Percentiles rank a stretch among this genome's conserved stretches.
Conservation (phyloP, 1,139 yeast genomes). For the Arxiozyma bovina region DNA sequence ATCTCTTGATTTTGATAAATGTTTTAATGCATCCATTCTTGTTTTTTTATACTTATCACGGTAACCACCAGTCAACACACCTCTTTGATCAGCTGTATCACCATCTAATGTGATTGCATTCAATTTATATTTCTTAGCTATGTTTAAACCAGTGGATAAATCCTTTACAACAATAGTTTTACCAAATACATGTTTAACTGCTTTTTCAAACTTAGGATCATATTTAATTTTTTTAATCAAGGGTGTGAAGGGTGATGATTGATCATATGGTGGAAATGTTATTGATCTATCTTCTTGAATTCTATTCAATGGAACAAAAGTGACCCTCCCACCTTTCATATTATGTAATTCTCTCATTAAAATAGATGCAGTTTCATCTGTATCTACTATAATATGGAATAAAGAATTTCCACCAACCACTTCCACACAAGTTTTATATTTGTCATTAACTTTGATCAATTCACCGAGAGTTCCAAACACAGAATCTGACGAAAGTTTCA, state of each 20-base stretch:
- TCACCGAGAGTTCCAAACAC: conserved; percentile 86
- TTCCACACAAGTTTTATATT: conserved; percentile 79
- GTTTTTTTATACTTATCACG: conserved; percentile 53
- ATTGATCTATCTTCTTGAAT: conserved; percentile 55
- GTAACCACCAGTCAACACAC: conserved; percentile 86
- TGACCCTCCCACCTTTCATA: conserved; percentile 70
- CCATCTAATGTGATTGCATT: conserved; percentile 88
- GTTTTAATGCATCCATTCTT: conserved; percentile 60
- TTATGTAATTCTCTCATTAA: conserved; percentile 71
- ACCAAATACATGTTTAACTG: conserved; percentile 74
- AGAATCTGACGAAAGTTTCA: conserved; percentile 43
- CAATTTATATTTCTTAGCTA: conserved; percentile 53
- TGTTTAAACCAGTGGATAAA: conserved; percentile 57
- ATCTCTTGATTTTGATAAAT: conserved; percentile 43
- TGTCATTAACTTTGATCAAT: conserved; percentile 68
- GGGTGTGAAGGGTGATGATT: conserved; percentile 47
- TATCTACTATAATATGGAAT: conserved; percentile 84
- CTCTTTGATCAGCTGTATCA: conserved; percentile 74
- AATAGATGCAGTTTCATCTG: conserved; percentile 71
- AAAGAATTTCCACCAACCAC: conserved; percentile 81
- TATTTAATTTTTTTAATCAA: conserved; percentile 62
- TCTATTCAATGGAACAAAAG: conserved; percentile 83
- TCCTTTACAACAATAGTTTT: conserved; percentile 69
- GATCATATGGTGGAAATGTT: conserved; percentile 34
- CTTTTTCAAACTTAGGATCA: conserved; percentile 47